Base-by-base conservation (phyloP, 345 rosid species). In the Aquilaria yunnanensis region DNA sequence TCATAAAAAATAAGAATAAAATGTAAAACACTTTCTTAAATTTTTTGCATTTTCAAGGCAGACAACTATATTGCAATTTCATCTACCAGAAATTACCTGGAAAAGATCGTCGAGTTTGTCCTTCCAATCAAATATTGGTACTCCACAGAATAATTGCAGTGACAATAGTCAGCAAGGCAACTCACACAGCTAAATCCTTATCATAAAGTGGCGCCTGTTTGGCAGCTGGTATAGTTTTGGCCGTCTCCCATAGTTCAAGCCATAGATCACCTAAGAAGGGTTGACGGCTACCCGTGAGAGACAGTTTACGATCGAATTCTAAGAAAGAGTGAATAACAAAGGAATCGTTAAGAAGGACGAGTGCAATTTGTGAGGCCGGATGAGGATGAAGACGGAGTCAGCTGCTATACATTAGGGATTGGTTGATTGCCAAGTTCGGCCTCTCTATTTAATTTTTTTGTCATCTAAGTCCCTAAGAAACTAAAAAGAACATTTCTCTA, bases 131-230 rank as follows among this genome's bases (percentile, higher is more conserved):
- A 37, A 37, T 37, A 37, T 4, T 37, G 43, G 3, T 37, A 37
- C 43, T 54, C 14, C 14, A 3, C 32, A 63, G 70, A 63, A 37
- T 37, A 37, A 9, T 37, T 37, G 43, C 43, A 37, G 8, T 5
- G 8, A 37, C 7, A 37, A 37, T 37, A 37, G 8, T 37, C 43
- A 37, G 43, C 5, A 37, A 37, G 43, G 43, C 48, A 58, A 80
- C 93, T 82, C 83, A 90, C 97, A 85, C 89, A 54, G 88, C 92
- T 72, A 94, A 81, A 65, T 94, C 99, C 85, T 86, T 96, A 63
- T 94, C 99, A 56, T 78, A 90, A 11, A 94, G 81, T 47, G 99
- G 99, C 51, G 94, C 70, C 72, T 94, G 99, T 73, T 81, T 88
- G 67, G 86, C 85, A 32, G 97, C 96, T 43, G 99, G 99, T 51